phyloP scores from a whole-genome alignment of 352 stramenopile genomes.

The Pythium phragmiticola region DNA sequence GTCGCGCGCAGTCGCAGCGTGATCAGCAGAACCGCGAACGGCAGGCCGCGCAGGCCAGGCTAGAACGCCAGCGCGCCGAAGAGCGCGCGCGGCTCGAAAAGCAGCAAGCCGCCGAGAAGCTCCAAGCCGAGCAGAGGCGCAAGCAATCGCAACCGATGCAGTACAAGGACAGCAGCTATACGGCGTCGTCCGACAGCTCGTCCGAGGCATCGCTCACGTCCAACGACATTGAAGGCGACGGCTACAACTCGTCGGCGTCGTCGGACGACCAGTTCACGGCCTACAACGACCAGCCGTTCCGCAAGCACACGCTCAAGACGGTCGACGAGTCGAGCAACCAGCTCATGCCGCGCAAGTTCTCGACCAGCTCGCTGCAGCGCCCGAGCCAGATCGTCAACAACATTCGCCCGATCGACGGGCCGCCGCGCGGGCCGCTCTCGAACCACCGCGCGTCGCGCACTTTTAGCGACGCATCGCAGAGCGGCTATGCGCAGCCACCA shows the following conservation, averaged over 20 bases:
- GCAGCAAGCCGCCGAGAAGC: slow-evolving; percentile 16
- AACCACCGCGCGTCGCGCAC: slow-evolving; percentile 39
- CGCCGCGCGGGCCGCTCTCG: slow-evolving; percentile 28
- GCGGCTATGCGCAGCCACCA: slow-evolving; percentile 32
- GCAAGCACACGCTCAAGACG: slow-evolving; percentile 66
- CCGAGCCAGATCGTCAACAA: slow-evolving; percentile 44
- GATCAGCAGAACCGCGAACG: slow-evolving; percentile 21
- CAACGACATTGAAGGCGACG: slow-evolving; percentile 63
- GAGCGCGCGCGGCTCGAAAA: slow-evolving; percentile 5
- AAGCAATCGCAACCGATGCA: slow-evolving; percentile 34
- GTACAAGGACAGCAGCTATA: slow-evolving; percentile 72
- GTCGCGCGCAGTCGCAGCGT: slow-evolving; percentile 6
- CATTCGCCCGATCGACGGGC: slow-evolving; percentile 51
- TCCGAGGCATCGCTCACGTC: slow-evolving; percentile 55
- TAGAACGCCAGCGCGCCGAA: slow-evolving; percentile 17
- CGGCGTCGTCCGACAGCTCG: slow-evolving; percentile 67
- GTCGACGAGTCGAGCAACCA: slow-evolving; percentile 74
- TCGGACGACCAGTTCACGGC: slow-evolving; percentile 59
- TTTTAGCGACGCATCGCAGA: slow-evolving; percentile 41
- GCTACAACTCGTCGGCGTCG: slow-evolving; percentile 57
- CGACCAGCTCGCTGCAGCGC: slow-evolving; percentile 29
- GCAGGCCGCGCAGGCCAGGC: slow-evolving; percentile 8
- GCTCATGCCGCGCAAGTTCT: slow-evolving; percentile 38
- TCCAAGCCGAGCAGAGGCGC: slow-evolving; percentile 29
- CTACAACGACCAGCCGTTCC: slow-evolving; percentile 33